Evolutionary conservation across 2,329 filamentous ascomycete genomes (phyloP).

Genomic region (Fusarium penzigii): DNA sequence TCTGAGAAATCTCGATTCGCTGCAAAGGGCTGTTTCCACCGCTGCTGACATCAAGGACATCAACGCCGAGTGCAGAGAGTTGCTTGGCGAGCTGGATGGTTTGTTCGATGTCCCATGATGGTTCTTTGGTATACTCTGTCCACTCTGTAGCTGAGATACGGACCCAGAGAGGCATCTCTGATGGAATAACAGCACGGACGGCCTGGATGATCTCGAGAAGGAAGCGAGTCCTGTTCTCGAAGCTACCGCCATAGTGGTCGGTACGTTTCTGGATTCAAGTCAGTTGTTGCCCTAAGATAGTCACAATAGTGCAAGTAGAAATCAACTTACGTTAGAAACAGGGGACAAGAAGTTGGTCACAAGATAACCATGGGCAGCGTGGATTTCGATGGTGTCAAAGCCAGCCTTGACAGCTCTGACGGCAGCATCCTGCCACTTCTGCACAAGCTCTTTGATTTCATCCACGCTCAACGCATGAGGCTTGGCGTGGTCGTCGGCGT

Average conservation of each 20-base stretch:
- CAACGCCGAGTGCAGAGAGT: slow-evolving; percentile 73
- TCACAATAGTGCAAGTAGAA: neutral
- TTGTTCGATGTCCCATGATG: slow-evolving; percentile 70
- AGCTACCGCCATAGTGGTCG: slow-evolving; percentile 65
- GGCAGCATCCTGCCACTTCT: slow-evolving; percentile 59
- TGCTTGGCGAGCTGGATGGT: slow-evolving; percentile 43
- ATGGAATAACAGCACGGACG: slow-evolving; percentile 53
- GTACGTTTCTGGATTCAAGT: slow-evolving; percentile 48
- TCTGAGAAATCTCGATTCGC: slow-evolving; percentile 60
- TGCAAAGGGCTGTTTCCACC: slow-evolving; percentile 69
- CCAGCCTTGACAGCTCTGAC: slow-evolving; percentile 67
- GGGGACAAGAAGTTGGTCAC: slow-evolving; percentile 65
- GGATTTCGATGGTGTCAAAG: slow-evolving; percentile 73
- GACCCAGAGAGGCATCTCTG: slow-evolving; percentile 56
- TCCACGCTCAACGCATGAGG: slow-evolving; percentile 68
- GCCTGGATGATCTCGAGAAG: slow-evolving; percentile 55
- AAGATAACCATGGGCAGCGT: slow-evolving; percentile 67
- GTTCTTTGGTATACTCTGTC: slow-evolving; percentile 50
- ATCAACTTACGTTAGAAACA: slow-evolving; percentile 49
- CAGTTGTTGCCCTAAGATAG: neutral
- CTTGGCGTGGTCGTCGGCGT: slow-evolving; percentile 57
- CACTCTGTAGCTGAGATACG: slow-evolving; percentile 65
- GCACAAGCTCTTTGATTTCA: slow-evolving; percentile 68
- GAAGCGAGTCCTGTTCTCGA: slow-evolving; percentile 66
- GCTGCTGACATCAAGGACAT: slow-evolving; percentile 80